A percentile compares a stretch with the other conserved stretches of the same genome.
phyloP scores from a whole-genome alignment of 2,329 filamentous ascomycete species.

The Dothistroma septosporum region DNA sequence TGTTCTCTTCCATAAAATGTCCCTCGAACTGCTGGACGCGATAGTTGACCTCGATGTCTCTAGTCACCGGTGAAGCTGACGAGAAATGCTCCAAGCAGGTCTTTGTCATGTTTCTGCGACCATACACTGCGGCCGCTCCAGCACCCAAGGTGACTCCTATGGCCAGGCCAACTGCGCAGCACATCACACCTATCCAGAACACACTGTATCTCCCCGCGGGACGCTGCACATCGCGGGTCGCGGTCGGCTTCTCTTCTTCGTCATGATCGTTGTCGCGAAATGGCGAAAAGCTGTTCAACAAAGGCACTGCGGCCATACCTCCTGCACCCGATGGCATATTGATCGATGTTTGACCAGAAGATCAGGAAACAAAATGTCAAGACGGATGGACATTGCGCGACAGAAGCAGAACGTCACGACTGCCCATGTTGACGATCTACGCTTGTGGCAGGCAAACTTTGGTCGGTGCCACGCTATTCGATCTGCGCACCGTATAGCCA shows the following conservation, averaged over 20 bases:
- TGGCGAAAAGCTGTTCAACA: conserved; percentile 4
- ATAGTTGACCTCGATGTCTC: conserved; percentile 19
- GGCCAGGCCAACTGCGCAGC: conserved; percentile 14
- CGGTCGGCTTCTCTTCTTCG: conserved; percentile 11
- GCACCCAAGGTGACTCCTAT: conserved; percentile 17
- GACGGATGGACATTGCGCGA: background rate
- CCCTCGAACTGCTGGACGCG: conserved; percentile 49
- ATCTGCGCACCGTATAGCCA: background rate
- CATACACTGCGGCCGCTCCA: conserved; percentile 11
- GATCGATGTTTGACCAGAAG: background rate
- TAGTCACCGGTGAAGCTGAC: conserved; percentile 16
- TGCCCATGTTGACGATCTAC: background rate
- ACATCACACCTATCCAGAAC: conserved; percentile 13
- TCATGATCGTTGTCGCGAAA: conserved; percentile 13
- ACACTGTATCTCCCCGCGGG: conserved; percentile 14
- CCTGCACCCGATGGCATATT: background rate
- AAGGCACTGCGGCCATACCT: conserved; percentile 8
- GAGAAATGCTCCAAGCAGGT: conserved; percentile 9
- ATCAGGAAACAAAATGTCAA: background rate
- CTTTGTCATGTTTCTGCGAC: conserved; percentile 5
- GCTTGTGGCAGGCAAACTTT: background rate
- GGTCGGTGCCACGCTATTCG: background rate
- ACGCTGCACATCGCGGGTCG: background rate
- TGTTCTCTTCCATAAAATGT: conserved; percentile 52
- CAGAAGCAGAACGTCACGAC: background rate